These are phyloP conservation scores for Sporisorium reilianum DNA, from an alignment of 1,284 basidiomycete genomes.

Conservation along the genomic window DNA sequence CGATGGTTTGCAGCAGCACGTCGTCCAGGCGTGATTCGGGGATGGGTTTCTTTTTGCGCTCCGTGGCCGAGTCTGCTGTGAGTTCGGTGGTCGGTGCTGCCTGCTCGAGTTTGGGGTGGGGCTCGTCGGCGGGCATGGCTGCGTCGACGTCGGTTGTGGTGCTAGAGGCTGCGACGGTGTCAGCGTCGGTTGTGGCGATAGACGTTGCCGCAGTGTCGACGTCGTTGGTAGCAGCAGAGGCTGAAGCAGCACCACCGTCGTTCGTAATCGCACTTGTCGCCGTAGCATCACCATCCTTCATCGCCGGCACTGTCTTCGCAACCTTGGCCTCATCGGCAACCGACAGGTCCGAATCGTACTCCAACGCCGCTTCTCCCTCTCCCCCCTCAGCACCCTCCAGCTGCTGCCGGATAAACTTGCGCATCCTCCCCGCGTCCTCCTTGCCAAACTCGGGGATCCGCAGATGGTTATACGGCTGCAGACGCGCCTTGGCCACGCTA, in stretches of 20 bases:
- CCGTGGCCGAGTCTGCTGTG: not conserved
- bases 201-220: no score
- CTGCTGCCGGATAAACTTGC: conserved; percentile 23
- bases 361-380: conserved; percentile 22
- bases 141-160: not conserved
- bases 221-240: no score
- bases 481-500: conserved; percentile 79
- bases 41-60: conserved; percentile 24
- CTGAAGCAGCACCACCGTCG: no score
- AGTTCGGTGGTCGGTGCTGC: not conserved
- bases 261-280: no score
- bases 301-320: no score
- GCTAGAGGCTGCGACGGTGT: not conserved
- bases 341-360: conserved; percentile 42
- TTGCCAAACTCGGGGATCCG: conserved; percentile 60
- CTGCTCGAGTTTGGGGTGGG: not conserved
- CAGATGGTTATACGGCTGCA: conserved; percentile 76
- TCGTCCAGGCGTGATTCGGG: conserved; percentile 50
- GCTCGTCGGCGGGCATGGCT: not conserved
- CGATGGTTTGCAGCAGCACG: conserved; percentile 62
- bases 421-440: conserved; percentile 29
- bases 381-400: conserved; percentile 3
- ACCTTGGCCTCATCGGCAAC: conserved; percentile 3
- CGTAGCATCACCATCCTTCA: no score
- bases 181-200: no score